phyloP scores from a whole-genome alignment of 805 yeast species.

The Sugiyamaella qingdaonensis region DNA sequence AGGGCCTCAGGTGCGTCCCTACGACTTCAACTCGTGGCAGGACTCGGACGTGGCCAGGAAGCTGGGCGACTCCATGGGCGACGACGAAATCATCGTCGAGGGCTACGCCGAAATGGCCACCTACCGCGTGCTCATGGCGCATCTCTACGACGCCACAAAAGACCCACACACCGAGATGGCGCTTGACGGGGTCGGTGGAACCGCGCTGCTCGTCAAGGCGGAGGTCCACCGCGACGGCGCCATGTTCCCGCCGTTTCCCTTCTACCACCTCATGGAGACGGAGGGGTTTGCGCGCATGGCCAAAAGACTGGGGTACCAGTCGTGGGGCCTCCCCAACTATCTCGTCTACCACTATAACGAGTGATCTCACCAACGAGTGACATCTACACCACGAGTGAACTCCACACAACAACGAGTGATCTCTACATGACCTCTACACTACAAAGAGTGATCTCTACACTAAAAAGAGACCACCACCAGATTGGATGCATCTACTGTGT shows the following conservation, averaged over 20 bases:
- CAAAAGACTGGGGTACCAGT: slow-evolving; percentile 84
- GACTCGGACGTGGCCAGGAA: slow-evolving; percentile 68
- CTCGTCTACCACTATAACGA: slow-evolving; percentile 90
- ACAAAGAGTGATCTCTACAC: too few species aligned
- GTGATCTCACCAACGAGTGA: too few species aligned
- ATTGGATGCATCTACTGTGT: neutral
- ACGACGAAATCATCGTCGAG: slow-evolving; percentile 91
- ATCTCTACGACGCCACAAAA: slow-evolving; percentile 65
- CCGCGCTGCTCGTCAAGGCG: slow-evolving; percentile 91
- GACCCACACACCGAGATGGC: slow-evolving; percentile 70
- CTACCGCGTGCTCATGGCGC: slow-evolving; percentile 92
- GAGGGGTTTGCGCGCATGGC: slow-evolving; percentile 98
- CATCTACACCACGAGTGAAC: too few species aligned
- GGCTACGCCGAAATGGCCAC: slow-evolving; percentile 94
- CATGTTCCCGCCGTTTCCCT: slow-evolving; percentile 98
- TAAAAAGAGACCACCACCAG: neutral
- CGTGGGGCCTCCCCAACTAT: slow-evolving; percentile 91
- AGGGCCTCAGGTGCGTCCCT: slow-evolving; percentile 67
- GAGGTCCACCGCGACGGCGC: slow-evolving; percentile 99
- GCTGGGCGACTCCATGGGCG: slow-evolving; percentile 66
- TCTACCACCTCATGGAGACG: slow-evolving; percentile 93
- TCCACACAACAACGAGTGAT: too few species aligned
- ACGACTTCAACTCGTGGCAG: slow-evolving; percentile 92
- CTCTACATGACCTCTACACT: too few species aligned
- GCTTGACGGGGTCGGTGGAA: slow-evolving; percentile 97